phyloP scores from a whole-genome alignment of 768 basidiomycete genomes.

The Cantharellus anzutake region DNA sequence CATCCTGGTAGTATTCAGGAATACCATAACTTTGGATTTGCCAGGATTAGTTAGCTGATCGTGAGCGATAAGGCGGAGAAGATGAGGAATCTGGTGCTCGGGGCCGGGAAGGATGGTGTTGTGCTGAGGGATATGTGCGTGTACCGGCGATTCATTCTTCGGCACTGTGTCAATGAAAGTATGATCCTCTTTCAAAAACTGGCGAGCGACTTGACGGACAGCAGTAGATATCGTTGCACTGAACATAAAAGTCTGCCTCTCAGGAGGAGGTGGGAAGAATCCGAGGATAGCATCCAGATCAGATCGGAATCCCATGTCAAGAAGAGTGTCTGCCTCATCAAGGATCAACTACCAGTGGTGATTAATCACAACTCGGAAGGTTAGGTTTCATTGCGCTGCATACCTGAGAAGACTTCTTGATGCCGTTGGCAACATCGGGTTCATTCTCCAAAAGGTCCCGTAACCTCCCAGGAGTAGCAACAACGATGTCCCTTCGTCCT shows the following conservation, averaged over 20 bases:
- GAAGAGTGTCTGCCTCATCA: constrained; percentile 80
- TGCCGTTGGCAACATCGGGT: constrained; percentile 13
- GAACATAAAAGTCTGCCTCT: constrained; percentile 83
- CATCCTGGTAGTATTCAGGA: constrained; percentile 71
- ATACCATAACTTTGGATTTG: constrained; percentile 59
- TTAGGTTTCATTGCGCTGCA: background rate
- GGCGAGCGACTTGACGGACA: constrained; percentile 50
- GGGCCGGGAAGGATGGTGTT: constrained; percentile 52
- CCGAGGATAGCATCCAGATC: constrained; percentile 59
- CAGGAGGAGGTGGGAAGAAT: constrained; percentile 37
- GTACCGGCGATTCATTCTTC: constrained; percentile 40
- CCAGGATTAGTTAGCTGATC: constrained; percentile 62
- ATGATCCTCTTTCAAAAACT: constrained; percentile 40
- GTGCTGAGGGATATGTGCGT: constrained; percentile 64
- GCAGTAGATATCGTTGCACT: constrained; percentile 65
- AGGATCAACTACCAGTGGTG: constrained; percentile 43
- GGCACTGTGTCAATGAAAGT: constrained; percentile 55
- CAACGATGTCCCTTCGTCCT: constrained; percentile 59
- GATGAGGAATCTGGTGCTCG: constrained; percentile 54
- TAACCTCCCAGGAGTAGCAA: constrained; percentile 79
- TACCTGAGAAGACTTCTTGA: background rate
- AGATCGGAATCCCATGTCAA: constrained; percentile 83
- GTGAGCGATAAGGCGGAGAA: constrained; percentile 63
- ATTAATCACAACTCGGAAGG: background rate
- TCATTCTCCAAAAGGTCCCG: constrained; percentile 49